Evolutionary conservation across 1,284 basidiomycete genomes (phyloP).

Genomic region (Cerrena zonata): DNA sequence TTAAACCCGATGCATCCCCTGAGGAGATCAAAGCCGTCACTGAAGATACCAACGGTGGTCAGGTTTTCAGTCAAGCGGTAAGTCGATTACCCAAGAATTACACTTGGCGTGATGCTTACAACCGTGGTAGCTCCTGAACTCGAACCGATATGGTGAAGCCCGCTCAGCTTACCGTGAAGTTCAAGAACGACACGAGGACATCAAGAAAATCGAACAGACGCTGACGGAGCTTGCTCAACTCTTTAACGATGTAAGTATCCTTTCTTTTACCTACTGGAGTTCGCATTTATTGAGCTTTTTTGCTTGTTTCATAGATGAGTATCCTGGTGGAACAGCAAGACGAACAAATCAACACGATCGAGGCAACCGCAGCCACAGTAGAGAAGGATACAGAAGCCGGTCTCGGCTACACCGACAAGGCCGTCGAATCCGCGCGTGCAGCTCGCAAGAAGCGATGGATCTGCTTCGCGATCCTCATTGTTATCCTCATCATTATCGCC

Average conservation of each 20-base stretch:
- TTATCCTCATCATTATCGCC: constrained; percentile 57
- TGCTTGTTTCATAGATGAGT: constrained; percentile 73
- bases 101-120: neutral
- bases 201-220: constrained; percentile 90
- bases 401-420: constrained; percentile 77
- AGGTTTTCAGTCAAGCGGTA: constrained; percentile 94
- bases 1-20: constrained; percentile 91
- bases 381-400: constrained; percentile 79
- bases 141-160: constrained; percentile 87
- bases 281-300: constrained; percentile 1
- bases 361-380: constrained; percentile 66
- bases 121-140: constrained; percentile 69
- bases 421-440: constrained; percentile 79
- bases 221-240: constrained; percentile 90
- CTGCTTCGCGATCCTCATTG: constrained; percentile 64
- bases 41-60: constrained; percentile 76
- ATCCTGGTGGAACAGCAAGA: constrained; percentile 91
- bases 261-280: neutral
- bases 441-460: constrained; percentile 94
- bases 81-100: constrained; percentile 24
- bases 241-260: constrained; percentile 79
- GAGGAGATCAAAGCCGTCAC: constrained; percentile 87
- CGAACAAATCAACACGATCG: constrained; percentile 77
- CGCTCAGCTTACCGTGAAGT: constrained; percentile 91
- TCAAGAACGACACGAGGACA: constrained; percentile 92